phyloP scores from a whole-genome alignment of 371 early-diverging fungal species.

The Syncephalis fuscata region DNA sequence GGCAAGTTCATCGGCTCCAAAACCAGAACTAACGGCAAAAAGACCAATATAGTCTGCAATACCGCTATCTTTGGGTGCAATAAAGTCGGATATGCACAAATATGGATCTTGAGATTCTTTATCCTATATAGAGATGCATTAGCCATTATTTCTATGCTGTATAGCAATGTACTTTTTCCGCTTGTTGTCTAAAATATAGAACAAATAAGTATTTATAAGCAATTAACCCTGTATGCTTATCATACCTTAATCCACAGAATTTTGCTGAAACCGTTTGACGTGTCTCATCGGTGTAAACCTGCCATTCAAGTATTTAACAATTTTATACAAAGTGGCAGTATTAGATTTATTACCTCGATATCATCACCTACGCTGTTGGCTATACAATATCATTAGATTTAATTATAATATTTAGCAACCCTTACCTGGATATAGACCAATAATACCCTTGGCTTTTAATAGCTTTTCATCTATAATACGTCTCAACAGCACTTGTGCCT shows the following conservation, averaged over 20 bases:
- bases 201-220: background rate
- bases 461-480: conserved; percentile 51
- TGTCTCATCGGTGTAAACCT: conserved; percentile 48
- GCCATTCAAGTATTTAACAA: background rate
- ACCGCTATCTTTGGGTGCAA: conserved; percentile 57
- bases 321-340: background rate
- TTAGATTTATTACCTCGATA: conserved; percentile 28
- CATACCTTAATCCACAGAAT: conserved; percentile 54
- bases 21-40: conserved; percentile 80
- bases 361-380: conserved; percentile 81
- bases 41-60: conserved; percentile 73
- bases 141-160: background rate
- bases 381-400: background rate
- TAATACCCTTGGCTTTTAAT: conserved; percentile 50
- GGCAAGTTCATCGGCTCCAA: conserved; percentile 71
- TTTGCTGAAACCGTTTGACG: conserved; percentile 42
- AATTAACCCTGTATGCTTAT: conserved; percentile 42
- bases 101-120: conserved; percentile 63
- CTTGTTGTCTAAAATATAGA: conserved; percentile 30
- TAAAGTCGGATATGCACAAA: conserved; percentile 75
- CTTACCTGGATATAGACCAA: conserved; percentile 60
- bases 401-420: background rate
- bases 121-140: conserved; percentile 26
- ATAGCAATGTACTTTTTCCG: conserved; percentile 27
- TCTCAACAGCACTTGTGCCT: conserved; percentile 63